Evolutionary conservation across 2,329 filamentous ascomycete species (phyloP).

Genomic region (Venturia carpophila): DNA sequence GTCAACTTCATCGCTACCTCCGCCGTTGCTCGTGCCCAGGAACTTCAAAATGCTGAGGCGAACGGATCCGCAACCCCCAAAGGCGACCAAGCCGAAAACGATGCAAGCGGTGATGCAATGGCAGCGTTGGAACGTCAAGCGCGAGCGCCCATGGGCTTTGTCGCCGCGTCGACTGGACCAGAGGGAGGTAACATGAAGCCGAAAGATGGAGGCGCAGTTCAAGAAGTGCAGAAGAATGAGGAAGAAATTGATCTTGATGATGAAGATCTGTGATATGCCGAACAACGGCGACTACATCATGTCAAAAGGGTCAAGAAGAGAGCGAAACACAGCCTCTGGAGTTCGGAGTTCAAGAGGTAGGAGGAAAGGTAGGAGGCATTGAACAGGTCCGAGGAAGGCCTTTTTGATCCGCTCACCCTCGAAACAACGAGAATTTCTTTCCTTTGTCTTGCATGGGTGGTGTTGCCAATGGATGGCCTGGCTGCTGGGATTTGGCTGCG

Average conservation of each 20-base stretch:
- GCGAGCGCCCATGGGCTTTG: constrained; percentile 83
- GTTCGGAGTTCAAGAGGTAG: neutral
- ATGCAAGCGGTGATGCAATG: constrained; percentile 65
- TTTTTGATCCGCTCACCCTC: neutral
- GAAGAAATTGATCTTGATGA: constrained; percentile 69
- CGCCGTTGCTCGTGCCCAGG: constrained; percentile 74
- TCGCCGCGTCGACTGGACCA: constrained; percentile 71
- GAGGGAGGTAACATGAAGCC: constrained; percentile 49
- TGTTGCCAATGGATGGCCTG: constrained; percentile 3
- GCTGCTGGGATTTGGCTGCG: neutral
- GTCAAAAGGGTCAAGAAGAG: neutral
- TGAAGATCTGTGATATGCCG: constrained; percentile 7
- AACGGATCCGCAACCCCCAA: constrained; percentile 29
- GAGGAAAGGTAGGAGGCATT: neutral
- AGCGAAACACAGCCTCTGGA: neutral
- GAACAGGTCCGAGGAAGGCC: neutral
- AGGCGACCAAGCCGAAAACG: constrained; percentile 31
- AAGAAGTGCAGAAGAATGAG: constrained; percentile 49
- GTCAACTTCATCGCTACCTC: constrained; percentile 98
- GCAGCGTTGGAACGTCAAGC: constrained; percentile 79
- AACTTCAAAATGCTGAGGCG: constrained; percentile 37
- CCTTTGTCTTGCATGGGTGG: constrained; percentile 10
- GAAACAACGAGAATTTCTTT: neutral
- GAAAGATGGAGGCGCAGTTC: neutral
- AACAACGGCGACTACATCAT: neutral